These are phyloP conservation scores for Narthecium ossifragum DNA, from an alignment of 106 monocot species.

Conservation along the genomic window DNA sequence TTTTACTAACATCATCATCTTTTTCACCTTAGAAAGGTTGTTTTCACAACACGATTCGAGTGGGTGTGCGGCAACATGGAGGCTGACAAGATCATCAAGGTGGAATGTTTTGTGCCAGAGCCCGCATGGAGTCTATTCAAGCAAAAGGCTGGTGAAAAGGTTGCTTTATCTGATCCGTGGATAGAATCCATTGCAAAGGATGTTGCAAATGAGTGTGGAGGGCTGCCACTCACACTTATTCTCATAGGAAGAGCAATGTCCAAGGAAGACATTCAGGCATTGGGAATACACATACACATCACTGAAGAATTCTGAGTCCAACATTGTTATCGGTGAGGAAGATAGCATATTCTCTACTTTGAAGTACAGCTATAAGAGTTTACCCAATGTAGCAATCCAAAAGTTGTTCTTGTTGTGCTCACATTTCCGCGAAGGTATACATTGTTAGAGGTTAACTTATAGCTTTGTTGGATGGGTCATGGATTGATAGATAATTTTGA, in stretches of 20 bases:
- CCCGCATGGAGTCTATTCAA: constrained; percentile 9
- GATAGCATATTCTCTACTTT: not conserved
- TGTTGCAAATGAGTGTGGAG: constrained; percentile 12
- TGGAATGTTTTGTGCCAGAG: constrained; percentile 4
- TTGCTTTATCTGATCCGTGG: not conserved
- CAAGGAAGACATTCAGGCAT: not conserved
- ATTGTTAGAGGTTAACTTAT: not conserved
- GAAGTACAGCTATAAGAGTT: constrained; percentile 22
- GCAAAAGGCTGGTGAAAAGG: constrained; percentile 5
- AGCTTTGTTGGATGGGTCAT: constrained; percentile 15
- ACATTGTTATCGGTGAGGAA: not conserved
- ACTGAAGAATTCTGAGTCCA: not conserved
- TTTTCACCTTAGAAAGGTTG: too few relatives aligned
- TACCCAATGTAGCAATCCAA: not conserved
- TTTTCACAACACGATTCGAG: constrained; percentile 7
- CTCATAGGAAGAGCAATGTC: constrained; percentile 12
- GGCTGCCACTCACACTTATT: constrained; percentile 19
- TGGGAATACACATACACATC: not conserved
- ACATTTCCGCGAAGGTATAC: constrained; percentile 8
- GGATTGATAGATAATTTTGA: constrained; percentile 2
- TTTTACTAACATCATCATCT: too few relatives aligned
- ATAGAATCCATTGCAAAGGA: constrained; percentile 7
- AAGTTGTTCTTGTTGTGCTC: constrained; percentile 3
- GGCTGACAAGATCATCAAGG: not conserved
- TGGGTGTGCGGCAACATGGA: constrained; percentile 7